phyloP scores from a whole-genome alignment of 108 stramenopile species.

The Fistulifera solaris region DNA sequence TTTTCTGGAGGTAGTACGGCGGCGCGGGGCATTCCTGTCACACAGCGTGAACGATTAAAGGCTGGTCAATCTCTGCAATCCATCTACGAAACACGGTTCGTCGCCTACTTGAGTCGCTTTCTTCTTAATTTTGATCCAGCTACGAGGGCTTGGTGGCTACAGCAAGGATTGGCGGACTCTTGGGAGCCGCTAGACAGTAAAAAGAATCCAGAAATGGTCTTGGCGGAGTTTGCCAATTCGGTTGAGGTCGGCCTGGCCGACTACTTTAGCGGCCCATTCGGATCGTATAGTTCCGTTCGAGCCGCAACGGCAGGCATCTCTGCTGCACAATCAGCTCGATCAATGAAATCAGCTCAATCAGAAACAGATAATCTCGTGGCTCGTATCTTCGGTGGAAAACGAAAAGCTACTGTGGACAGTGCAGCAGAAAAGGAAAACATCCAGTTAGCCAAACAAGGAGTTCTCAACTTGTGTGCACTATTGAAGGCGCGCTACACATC shows the following conservation, averaged over 20 bases:
- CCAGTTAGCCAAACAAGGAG: conserved; percentile 48
- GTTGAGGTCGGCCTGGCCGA: conserved; percentile 79
- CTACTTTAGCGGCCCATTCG: conserved; percentile 83
- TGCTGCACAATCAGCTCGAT: conserved; percentile 45
- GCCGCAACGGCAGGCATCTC: conserved; percentile 62
- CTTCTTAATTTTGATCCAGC: conserved; percentile 76
- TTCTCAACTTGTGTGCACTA: conserved; percentile 70
- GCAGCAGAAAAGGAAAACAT: conserved; percentile 2
- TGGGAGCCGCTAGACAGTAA: conserved; percentile 14
- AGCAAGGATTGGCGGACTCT: conserved; percentile 18
- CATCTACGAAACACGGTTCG: conserved; percentile 73
- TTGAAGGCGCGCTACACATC: conserved; percentile 78
- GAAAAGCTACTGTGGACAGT: conserved; percentile 5
- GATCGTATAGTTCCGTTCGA: conserved; percentile 55
- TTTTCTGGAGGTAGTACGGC: conserved; percentile 41
- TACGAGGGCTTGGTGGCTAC: conserved; percentile 60
- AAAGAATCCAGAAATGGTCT: conserved; percentile 16
- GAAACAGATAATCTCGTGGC: not conserved
- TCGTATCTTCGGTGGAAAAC: conserved; percentile 8
- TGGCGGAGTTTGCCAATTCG: conserved; percentile 79
- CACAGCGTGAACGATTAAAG: conserved; percentile 11
- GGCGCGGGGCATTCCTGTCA: conserved; percentile 38
- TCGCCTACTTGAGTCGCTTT: conserved; percentile 75
- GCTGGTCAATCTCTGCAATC: conserved; percentile 48
- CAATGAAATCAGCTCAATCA: conserved; percentile 10